Percentiles rank a stretch among this genome's conserved stretches.
phyloP scores from a whole-genome alignment of 768 basidiomycete genomes.

The Lentinula lateritia region DNA sequence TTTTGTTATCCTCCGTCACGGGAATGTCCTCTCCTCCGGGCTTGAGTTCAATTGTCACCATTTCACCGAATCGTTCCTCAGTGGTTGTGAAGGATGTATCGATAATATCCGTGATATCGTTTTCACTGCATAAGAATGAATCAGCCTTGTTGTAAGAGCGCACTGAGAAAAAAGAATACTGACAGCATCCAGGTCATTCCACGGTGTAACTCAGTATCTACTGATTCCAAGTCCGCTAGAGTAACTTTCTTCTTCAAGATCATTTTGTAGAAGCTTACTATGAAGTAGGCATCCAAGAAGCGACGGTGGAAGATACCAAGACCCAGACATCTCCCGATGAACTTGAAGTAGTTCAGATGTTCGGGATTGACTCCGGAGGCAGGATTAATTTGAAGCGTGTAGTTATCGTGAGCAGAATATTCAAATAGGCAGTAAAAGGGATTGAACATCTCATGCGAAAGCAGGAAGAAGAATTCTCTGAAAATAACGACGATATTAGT shows the following conservation, averaged over 20 bases:
- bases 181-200: constrained; percentile 99
- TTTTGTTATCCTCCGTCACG: constrained; percentile 98
- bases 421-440: constrained; percentile 99
- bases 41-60: constrained; percentile 94
- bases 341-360: constrained; percentile 99
- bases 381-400: constrained; percentile 98
- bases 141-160: constrained; percentile 13
- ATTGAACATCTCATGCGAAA: constrained; percentile 99
- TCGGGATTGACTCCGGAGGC: constrained; percentile 98
- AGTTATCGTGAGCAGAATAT: constrained; percentile 99
- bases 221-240: constrained; percentile 89
- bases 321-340: constrained; percentile 93
- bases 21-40: constrained; percentile 79
- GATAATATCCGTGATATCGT: constrained; percentile 97
- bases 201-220: constrained; percentile 91
- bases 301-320: constrained; percentile 98
- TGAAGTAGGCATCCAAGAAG: constrained; percentile 99
- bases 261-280: constrained; percentile 99
- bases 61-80: constrained; percentile 97
- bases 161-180: constrained; percentile 25
- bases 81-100: constrained; percentile 97
- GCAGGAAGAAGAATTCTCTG: constrained; percentile 99
- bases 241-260: constrained; percentile 97
- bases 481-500: not conserved
- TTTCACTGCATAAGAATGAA: constrained; percentile 56